Evolutionary conservation across 306 rosid species (phyloP).

Genomic region (Geum urbanum): DNA sequence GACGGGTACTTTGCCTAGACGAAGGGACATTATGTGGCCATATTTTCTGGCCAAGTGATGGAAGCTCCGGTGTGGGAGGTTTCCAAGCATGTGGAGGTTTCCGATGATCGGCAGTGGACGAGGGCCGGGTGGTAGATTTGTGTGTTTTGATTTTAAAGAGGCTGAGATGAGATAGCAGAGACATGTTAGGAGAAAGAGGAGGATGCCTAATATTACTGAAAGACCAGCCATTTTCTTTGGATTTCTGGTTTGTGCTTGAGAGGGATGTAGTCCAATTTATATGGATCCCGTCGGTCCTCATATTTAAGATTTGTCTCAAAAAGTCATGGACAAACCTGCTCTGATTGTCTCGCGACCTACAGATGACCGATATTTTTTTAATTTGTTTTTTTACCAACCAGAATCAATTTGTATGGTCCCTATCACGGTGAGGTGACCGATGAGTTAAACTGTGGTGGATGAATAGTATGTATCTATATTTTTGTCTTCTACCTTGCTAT

Average conservation of each 20-base stretch:
- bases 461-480: constrained; percentile 53
- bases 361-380: too few species aligned
- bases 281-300: too few species aligned
- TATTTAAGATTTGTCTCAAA: too few species aligned
- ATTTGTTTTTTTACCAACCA: too few species aligned
- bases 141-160: not conserved
- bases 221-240: too few species aligned
- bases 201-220: not conserved
- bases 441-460: constrained; percentile 95
- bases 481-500: not conserved
- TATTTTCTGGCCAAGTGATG: constrained; percentile 33
- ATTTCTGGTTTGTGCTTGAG: not conserved
- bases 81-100: constrained; percentile 12
- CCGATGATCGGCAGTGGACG: not conserved
- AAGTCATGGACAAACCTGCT: too few species aligned
- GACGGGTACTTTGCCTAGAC: constrained; percentile 31
- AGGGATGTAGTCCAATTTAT: not conserved
- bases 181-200: not conserved
- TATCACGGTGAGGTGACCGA: constrained; percentile 90
- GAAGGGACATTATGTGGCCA: constrained; percentile 45
- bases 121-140: constrained; percentile 4
- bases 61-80: constrained; percentile 23
- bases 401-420: too few species aligned
- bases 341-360: too few species aligned
- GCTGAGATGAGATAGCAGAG: not conserved